Base-by-base conservation (phyloP, 495 filamentous ascomycete species). In the Neurospora intermedia region DNA sequence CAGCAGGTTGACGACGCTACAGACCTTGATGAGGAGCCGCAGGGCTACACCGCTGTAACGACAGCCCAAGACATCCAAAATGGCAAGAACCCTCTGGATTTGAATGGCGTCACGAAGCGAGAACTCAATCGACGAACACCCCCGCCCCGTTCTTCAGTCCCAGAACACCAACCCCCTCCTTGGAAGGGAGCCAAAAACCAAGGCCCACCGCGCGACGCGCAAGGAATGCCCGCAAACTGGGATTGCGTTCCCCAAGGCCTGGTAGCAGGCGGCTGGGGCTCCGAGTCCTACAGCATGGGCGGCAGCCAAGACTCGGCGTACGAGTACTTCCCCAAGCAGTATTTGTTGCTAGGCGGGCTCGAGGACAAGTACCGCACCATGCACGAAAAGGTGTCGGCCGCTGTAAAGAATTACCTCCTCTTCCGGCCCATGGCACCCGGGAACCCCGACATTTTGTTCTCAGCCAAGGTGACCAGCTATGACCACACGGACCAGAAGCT, bases 251-350 rank as follows among this genome's bases (percentile, higher is more conserved):
- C 86, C 8, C 88, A 91, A 75, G 84, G 84, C 3, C 76, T 91
- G 23, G 80, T 80, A 23, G 74, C 82, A 2, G 76, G 77, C 16
- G 79, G 81, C 8, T 83, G 76, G 73, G 80, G 82, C 8, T 62
- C 69, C 5, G 80, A 83, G 18, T 78, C 81, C 42, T 85, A 83
- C 72, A 83, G 83, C 72, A 87, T 98, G 79, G 96, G 94, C 62
- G 94, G 91, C 71, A 89, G 89, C 81, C 91, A 94, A 71, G 96
- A 98, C 80, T 97, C 93, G 18, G 90, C 93, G 2, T 98, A 98
- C 80, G 96, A 99, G 79, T 99, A 99, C 80, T 86, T 99, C 70
- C 92, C 96, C 35, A 99, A 99, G 78, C 81, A 90, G 79, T 91
- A 85, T 77, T 74, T 91, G 7, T 88, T 99, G 35, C 88, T 98